Conservation (phyloP, 73 alveolate genomes). For the Paramecium sexaurelia region DNA sequence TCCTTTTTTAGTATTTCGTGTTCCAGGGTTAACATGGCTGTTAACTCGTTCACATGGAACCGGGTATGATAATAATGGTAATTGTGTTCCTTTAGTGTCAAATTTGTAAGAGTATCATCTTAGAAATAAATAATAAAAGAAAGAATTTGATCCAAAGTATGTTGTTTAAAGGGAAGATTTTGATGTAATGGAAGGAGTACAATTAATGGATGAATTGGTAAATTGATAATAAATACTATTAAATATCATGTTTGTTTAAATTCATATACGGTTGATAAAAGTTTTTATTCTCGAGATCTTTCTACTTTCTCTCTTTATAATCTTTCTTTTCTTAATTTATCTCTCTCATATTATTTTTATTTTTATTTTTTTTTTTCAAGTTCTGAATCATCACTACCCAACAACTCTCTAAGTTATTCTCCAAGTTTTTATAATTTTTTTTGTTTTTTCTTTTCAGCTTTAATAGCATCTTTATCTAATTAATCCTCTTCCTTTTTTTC, state of each 20-base stretch:
- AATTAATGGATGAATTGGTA: slow-evolving; percentile 48
- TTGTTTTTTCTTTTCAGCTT: not conserved
- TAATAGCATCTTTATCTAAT: not conserved
- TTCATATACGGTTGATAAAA: not conserved
- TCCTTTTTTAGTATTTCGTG: slow-evolving; percentile 37
- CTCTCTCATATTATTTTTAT: not conserved
- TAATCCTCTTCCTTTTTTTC: not conserved
- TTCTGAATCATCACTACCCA: not conserved
- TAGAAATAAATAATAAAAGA: not conserved
- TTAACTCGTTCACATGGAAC: slow-evolving; percentile 52
- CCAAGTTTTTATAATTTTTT: slow-evolving; percentile 7
- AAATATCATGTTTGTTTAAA: not conserved
- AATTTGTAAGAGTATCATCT: not conserved
- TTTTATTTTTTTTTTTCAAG: not conserved
- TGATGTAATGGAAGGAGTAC: not conserved
- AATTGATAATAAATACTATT: not conserved
- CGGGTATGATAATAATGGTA: slow-evolving; percentile 49
- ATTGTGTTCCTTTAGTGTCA: slow-evolving; percentile 42
- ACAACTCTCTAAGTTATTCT: not conserved
- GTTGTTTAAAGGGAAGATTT: not conserved
- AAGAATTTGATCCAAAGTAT: not conserved
- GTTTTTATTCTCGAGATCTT: not conserved
- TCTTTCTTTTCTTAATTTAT: slow-evolving; percentile 27
- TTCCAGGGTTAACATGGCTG: slow-evolving; percentile 42
- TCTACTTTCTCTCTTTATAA: not conserved